Base-by-base conservation (phyloP, 768 basidiomycete genomes). In the Pulveroboletus ravenelii region DNA sequence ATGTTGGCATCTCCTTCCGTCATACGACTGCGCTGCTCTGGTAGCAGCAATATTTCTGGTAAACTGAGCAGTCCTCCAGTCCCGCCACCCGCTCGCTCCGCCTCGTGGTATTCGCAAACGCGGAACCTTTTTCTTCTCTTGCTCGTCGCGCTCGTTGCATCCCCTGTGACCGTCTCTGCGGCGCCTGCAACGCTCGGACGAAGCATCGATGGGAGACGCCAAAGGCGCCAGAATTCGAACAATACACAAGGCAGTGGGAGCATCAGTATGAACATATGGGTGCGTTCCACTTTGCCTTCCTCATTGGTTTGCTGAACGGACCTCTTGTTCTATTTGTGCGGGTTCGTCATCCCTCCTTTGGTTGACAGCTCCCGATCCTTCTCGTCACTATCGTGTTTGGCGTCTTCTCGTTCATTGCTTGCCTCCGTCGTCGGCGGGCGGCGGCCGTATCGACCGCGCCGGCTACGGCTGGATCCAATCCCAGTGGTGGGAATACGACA, bases 301-400 rank as follows among this genome's bases (percentile, higher is more conserved):
- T 18, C 6, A 30, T 25, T 32, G 10, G 32, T 44, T 17, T 40
- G 15, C 31, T 3, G 42, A 23, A 20, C 7, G 44, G 20, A 25
- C 2, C 25, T 27, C 25, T 27, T 4, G 30, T 23, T 27, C 14
- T 34, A 17, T 44, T 13, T 20, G 9, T 39, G 10, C 4, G 42
- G 31, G 32, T n/a, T 23, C 31, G 32, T 17, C 8, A 15, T 45
- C 18, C 15, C 20, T n/a, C n/a, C 0, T 8, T 14, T 23, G 8
- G 9, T 43, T 35, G n/a, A 35, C 40, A 67, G 65, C 54, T 67
- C 45, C 65, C 65, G 5, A 57, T 67, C n/a, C 49, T 68, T n/a
- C 48, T 56, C 25, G 31, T 68, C 32, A 50, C 60, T 10, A 12
- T 64, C 0, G 47, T 62, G 2, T 60, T 68, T 8, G 37, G 47